Percentiles rank a stretch among this genome's conserved stretches.
Conservation (phyloP, 1,139 yeast genomes). For the Kodamaea derodonti region DNA sequence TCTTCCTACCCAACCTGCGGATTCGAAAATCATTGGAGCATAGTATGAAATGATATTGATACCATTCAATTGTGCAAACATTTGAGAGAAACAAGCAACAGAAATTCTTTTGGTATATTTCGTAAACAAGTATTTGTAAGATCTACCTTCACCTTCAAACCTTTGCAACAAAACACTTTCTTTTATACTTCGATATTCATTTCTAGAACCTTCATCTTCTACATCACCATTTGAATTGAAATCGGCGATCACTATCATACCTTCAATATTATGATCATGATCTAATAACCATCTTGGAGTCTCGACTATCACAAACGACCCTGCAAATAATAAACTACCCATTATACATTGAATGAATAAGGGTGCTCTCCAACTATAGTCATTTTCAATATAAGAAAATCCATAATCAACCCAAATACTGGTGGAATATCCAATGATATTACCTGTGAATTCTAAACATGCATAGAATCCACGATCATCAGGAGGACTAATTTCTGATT, state of each 20-base stretch:
- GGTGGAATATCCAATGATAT: conserved; percentile 78
- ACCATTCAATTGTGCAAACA: conserved; percentile 92
- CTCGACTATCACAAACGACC: conserved; percentile 77
- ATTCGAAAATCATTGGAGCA: conserved; percentile 90
- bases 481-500: conserved; percentile 87
- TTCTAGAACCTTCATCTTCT: conserved; percentile 20
- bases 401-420: conserved; percentile 91
- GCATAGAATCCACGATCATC: conserved; percentile 86
- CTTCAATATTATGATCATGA: conserved; percentile 86
- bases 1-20: conserved; percentile 92
- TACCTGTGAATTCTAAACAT: conserved; percentile 90
- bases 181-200: conserved; percentile 35
- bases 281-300: conserved; percentile 89
- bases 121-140: conserved; percentile 62
- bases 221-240: conserved; percentile 45
- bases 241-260: conserved; percentile 50
- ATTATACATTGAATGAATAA: conserved; percentile 71
- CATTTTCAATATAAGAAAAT: conserved; percentile 55
- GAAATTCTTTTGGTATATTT: conserved; percentile 72
- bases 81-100: conserved; percentile 86
- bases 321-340: conserved; percentile 64
- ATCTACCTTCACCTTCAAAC: conserved; percentile 66
- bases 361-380: conserved; percentile 76
- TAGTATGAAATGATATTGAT: conserved; percentile 89
- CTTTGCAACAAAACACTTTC: conserved; percentile 55